Evolutionary conservation across 163 green algal species (phyloP).

Genomic region (Scenedesmus sp.): DNA sequence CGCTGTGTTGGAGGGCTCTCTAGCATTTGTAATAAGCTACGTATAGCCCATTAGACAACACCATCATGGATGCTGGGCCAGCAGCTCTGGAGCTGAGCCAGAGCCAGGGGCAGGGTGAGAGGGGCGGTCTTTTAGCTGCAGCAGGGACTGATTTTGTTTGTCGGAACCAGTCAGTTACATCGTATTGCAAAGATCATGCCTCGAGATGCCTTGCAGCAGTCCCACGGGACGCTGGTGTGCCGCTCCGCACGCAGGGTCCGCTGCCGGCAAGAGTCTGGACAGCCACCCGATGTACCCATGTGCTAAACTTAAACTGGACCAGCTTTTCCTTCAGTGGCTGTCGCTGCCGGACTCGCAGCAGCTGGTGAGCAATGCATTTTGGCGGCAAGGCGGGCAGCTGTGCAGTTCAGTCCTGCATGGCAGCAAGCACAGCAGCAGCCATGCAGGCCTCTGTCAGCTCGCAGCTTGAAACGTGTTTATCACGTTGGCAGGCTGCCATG

Average conservation of each 20-base stretch:
- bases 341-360: constrained; percentile 89
- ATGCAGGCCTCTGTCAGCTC: neutral
- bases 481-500: neutral
- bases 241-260: neutral
- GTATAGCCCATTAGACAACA: neutral
- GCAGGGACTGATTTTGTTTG: neutral
- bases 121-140: neutral
- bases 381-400: constrained; percentile 11
- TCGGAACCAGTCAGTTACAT: neutral
- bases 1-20: neutral
- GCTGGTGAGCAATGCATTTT: constrained; percentile 65
- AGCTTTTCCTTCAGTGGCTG: constrained; percentile 98
- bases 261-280: constrained; percentile 19
- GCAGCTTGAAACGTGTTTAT: neutral
- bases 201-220: neutral
- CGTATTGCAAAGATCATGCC: neutral
- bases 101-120: neutral
- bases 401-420: neutral
- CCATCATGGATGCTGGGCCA: neutral
- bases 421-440: neutral
- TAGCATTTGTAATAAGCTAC: neutral
- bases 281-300: constrained; percentile 72
- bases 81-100: neutral
- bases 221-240: neutral
- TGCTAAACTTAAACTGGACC: constrained; percentile 96